These are phyloP conservation scores for Amaranthus hypochondriacus DNA, from an alignment of 148 eudicot species.

Conservation along the genomic window DNA sequence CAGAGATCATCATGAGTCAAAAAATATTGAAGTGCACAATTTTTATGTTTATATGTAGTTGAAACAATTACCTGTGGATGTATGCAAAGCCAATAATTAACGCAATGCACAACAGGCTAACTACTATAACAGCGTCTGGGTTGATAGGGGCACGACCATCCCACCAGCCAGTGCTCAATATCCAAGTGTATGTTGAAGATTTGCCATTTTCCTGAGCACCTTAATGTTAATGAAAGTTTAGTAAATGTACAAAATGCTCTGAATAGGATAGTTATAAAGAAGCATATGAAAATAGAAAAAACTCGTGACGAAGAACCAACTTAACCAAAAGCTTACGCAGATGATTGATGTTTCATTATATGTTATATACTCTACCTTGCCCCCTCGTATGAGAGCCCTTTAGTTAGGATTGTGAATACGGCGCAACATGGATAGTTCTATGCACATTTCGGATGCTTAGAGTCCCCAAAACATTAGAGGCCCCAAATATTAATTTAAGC, in stretches of 20 bases:
- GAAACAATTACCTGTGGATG: conserved; percentile 54
- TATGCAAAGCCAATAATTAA: conserved; percentile 66
- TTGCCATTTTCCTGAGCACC: conserved; percentile 77
- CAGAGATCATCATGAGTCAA: background rate
- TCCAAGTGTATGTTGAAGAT: conserved; percentile 72
- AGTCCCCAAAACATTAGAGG: no score
- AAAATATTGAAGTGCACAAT: background rate
- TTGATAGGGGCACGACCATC: conserved; percentile 59
- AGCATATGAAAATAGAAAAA: no score
- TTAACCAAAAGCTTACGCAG: background rate
- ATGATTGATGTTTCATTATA: no score
- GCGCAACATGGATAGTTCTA: no score
- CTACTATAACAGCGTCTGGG: conserved; percentile 76
- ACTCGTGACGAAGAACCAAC: background rate
- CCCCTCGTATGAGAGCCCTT: no score
- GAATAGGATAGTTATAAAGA: background rate
- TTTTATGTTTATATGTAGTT: background rate
- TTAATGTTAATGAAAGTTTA: background rate
- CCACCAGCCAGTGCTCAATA: conserved; percentile 98
- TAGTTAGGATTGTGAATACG: no score
- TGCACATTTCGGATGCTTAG: no score
- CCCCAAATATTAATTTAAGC: no score
- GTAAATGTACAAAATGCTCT: background rate
- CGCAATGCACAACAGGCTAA: conserved; percentile 51
- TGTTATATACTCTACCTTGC: no score